Evolutionary conservation across 768 basidiomycete species (phyloP), one percentile per base, ranked within the genome.

Genomic region (Chalciporus piperatus): DNA sequence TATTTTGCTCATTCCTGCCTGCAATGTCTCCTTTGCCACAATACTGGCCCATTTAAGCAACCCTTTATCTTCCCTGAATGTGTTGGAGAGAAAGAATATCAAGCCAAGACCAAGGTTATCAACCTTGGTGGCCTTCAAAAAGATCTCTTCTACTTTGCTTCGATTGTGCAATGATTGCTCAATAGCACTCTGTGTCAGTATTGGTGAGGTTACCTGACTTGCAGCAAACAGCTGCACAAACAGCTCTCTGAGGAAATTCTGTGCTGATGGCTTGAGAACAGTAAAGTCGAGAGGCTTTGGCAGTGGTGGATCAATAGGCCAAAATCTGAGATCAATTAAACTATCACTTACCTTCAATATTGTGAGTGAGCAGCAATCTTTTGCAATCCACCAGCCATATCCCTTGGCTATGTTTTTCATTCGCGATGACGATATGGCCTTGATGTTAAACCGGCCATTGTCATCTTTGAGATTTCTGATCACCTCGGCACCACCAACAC

Each of bases 341-440:
- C 16, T 19, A 6, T 25, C 35, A 20, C 68, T 50, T 50, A 95
- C 95, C 81, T 98, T 98, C 50, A 98, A 73, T 8, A 97, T 80
- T 1, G 81, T 76, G 41, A 98, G 71, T 20, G 83, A 76, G 25
- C 89, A 74, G 11, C 81, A 82, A 55, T 87, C 90, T 67, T 92
- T 92, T 5, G 92, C 89, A 38, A 97, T 81, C 83, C 91, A 92
- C 92, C 95, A 99, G 2, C 83, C 93, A 57, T 91, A 92, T 6
- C 88, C 88, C 59, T 79, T 83, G 12, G 95, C 94, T 6, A 93
- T 72, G 61, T 98, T 95, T 30, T 66, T 71, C 48, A 83, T 65
- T 47, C 85, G 80, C 17, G 79, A 74, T 5, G 74, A 67, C 11
- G 86, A 82, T 51, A 89, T 75, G 46, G 76, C 76, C 41, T 73